These are phyloP conservation scores for Aspergillus asperescens DNA, from an alignment of 495 filamentous ascomycete genomes.

Conservation along the genomic window DNA sequence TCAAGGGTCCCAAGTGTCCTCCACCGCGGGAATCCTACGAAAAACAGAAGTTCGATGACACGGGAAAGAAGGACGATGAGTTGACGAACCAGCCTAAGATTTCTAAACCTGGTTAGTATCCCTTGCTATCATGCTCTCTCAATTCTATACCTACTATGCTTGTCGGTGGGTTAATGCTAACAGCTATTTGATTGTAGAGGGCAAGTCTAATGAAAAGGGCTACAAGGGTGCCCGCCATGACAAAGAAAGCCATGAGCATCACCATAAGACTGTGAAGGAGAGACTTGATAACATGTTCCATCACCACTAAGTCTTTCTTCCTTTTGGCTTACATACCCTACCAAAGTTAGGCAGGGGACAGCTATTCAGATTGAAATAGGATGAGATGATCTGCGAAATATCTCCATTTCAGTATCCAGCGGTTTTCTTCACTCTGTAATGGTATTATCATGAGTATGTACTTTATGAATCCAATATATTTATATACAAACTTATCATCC, in stretches of 20 bases:
- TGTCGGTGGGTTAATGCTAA: too few species aligned
- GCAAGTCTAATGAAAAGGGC: not conserved
- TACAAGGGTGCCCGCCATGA: not conserved
- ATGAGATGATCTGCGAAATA: too few species aligned
- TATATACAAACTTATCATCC: not conserved
- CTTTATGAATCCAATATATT: too few species aligned
- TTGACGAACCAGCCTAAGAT: not conserved
- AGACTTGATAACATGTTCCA: not conserved
- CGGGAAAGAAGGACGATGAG: constrained; percentile 8
- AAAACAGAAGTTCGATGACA: constrained; percentile 17
- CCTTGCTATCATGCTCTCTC: not conserved
- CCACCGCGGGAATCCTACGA: constrained; percentile 24
- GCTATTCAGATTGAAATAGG: too few species aligned
- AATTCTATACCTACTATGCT: too few species aligned
- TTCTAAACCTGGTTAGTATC: not conserved
- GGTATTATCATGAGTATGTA: too few species aligned
- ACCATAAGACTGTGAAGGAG: not conserved
- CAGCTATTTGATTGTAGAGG: not conserved
- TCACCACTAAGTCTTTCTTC: not conserved
- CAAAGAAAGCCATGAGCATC: not conserved
- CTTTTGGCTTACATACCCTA: not conserved
- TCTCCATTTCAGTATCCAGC: too few species aligned
- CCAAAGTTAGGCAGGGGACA: too few species aligned
- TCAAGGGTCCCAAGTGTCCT: constrained; percentile 31
- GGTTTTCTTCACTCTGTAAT: too few species aligned